Evolutionary conservation across 139 green algal species (phyloP).

Genomic region (Mesostigma viride): DNA sequence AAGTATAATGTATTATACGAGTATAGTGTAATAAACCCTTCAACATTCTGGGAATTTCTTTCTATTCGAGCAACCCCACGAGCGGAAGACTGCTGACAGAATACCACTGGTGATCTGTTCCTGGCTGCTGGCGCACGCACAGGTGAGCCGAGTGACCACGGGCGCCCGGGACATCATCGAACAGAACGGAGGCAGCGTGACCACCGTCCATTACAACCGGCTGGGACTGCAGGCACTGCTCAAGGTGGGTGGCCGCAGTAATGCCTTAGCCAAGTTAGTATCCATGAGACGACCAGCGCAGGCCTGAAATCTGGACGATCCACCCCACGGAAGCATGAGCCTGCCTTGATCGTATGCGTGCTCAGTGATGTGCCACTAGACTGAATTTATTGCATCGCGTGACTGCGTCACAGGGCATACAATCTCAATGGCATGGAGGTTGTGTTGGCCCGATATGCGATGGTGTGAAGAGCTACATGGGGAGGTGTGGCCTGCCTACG

Average conservation of each 20-base stretch:
- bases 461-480: too few relatives aligned
- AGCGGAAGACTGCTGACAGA: too few relatives aligned
- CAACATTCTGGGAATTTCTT: conserved; percentile 24
- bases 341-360: background rate
- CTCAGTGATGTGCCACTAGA: background rate
- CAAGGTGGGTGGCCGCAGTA: conserved; percentile 10
- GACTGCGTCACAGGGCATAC: background rate
- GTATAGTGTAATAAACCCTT: conserved; percentile 16
- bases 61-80: too few relatives aligned
- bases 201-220: conserved; percentile 83
- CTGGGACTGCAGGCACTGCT: conserved; percentile 71
- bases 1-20: too few relatives aligned
- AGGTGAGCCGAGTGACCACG: conserved; percentile 58
- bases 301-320: too few relatives aligned
- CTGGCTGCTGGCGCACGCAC: conserved; percentile 13
- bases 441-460: too few relatives aligned
- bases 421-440: background rate
- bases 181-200: conserved; percentile 60
- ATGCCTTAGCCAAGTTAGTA: background rate
- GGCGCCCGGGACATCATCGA: conserved; percentile 49
- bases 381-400: background rate
- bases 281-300: too few relatives aligned
- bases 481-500: too few relatives aligned
- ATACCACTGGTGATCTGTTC: background rate
- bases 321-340: background rate